Evolutionary conservation across 306 rosid genomes (phyloP).

Genomic region (Gleditsia sinensis): DNA sequence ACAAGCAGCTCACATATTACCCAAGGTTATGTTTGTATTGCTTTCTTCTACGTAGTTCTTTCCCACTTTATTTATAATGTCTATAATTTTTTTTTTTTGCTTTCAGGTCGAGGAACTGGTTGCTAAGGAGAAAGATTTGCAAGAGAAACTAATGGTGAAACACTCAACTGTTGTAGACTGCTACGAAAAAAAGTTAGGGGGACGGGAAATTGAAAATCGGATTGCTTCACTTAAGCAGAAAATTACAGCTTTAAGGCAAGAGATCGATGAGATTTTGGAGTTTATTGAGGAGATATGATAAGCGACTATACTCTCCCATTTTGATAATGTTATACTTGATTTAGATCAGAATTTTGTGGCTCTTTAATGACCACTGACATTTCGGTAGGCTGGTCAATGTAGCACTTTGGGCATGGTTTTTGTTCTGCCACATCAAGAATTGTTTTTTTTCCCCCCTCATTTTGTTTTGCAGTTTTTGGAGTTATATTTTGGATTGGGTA

Average conservation of each 20-base stretch:
- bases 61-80: constrained; percentile 17
- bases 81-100: constrained; percentile 12
- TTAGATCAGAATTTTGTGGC: constrained; percentile 20
- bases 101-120: constrained; percentile 89
- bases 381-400: not conserved
- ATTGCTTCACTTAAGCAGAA: constrained; percentile 78
- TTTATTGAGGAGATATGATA: constrained; percentile 64
- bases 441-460: too few species aligned
- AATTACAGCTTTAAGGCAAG: constrained; percentile 71
- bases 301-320: constrained; percentile 26
- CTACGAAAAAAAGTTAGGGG: constrained; percentile 85
- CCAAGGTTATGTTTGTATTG: constrained; percentile 62
- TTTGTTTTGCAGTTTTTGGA: too few species aligned
- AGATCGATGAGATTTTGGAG: constrained; percentile 85
- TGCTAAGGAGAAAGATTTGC: constrained; percentile 82
- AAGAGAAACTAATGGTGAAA: constrained; percentile 78
- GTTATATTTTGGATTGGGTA: too few species aligned
- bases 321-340: constrained; percentile 36
- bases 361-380: constrained; percentile 16
- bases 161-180: constrained; percentile 83
- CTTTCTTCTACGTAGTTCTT: constrained; percentile 17
- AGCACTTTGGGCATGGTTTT: not conserved
- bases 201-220: constrained; percentile 91
- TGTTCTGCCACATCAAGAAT: not conserved
- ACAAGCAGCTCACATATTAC: constrained; percentile 74